Conservation (phyloP, 352 stramenopile species). For the Globisporangium cederbergense region DNA sequence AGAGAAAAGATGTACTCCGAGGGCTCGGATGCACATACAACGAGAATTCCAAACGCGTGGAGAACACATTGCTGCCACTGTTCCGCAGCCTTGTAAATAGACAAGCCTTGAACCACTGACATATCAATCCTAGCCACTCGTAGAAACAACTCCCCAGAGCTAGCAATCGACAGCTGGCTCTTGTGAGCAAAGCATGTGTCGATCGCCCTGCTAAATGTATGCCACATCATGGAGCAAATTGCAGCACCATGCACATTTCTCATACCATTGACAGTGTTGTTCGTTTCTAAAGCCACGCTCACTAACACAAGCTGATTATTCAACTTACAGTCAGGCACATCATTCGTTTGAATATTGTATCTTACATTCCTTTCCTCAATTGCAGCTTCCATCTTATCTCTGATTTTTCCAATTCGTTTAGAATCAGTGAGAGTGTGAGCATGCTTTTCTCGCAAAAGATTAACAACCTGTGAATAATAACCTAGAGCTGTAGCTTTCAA, state of each 20-base stretch:
- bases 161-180: constrained; percentile 10
- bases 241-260: constrained; percentile 19
- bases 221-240: constrained; percentile 19
- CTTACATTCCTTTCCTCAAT: constrained; percentile 27
- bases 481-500: background rate
- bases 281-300: constrained; percentile 1
- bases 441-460: constrained; percentile 13
- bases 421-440: constrained; percentile 4
- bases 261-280: background rate
- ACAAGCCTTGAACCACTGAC: constrained; percentile 14
- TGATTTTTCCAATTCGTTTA: constrained; percentile 18
- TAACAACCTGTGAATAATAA: constrained; percentile 7
- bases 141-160: constrained; percentile 17
- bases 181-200: constrained; percentile 24
- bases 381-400: constrained; percentile 21
- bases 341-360: constrained; percentile 18
- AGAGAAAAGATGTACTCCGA: constrained; percentile 10
- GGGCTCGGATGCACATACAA: constrained; percentile 11
- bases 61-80: constrained; percentile 12
- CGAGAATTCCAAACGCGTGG: constrained; percentile 10
- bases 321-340: constrained; percentile 20
- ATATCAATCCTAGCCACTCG: constrained; percentile 9
- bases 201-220: constrained; percentile 16
- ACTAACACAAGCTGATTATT: constrained; percentile 17
- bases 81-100: constrained; percentile 11